Base-by-base conservation (phyloP, 768 basidiomycete species). In the Amylocystis lapponica region DNA sequence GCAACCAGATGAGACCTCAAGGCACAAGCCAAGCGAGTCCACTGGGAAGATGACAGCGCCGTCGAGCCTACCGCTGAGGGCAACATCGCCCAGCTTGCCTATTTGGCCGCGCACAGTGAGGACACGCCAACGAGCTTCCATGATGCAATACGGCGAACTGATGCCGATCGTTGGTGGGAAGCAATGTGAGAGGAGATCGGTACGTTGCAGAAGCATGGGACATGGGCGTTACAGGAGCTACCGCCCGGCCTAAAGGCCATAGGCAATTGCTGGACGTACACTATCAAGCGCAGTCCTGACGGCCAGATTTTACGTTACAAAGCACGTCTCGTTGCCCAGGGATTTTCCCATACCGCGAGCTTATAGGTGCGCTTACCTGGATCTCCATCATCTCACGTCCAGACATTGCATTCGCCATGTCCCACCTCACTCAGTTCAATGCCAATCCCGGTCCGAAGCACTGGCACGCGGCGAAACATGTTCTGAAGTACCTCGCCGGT, bases 261-360 rank as follows among this genome's bases (percentile, higher is more conserved):
- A 8, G 53, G 60, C 1, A 56, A 52, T 13, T 59, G 63, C 16
- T 75, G 69, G 68, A 69, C 75, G 4, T 75, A 65, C 48, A 49
- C 49, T 13, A 47, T 60, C 23, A 78, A 79, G 50, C 41, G 54
- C 23, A 65, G 72, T 43, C 47, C 57, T 1, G 30, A 50, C 1
- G 69, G 72, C 11, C 36, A 51, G 0, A 55, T 73, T 21, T 42
- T 49, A 2, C 50, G 58, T 5, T 66, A 67, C 62, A 75, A 74
- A 50, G 72, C 67, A 0, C 38, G 66, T 0, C 53, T 76, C 0
- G 70, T 75, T 0, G 68, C 69, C 0, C 56, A 67, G 41, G 67
- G 75, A 0, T 70, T 65, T 54, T 42, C 58, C 0, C 75, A 77
- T 49, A 47, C 56, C 1, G 54, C 54, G 1, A 65, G n/a, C n/a